Percentiles rank a stretch among this genome's conserved stretches.
Evolutionary conservation across 441 rosid species (phyloP).

Genomic region (Corymbia calophylla): DNA sequence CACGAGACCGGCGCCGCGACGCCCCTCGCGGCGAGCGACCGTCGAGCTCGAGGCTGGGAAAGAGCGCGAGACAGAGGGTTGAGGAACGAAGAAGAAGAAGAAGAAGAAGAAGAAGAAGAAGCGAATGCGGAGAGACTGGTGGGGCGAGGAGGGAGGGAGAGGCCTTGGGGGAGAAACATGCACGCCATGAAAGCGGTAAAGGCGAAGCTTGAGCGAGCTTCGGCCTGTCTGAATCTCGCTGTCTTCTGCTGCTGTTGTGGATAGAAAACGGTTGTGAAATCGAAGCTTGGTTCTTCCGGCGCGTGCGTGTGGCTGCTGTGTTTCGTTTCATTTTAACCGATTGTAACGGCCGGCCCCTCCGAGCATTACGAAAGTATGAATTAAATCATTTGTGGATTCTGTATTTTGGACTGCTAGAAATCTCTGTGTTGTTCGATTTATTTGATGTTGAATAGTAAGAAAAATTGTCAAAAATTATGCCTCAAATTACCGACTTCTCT

Average conservation of each 20-base stretch:
- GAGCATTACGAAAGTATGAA: neutral
- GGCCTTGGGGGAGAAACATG: constrained; percentile 9
- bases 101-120: neutral
- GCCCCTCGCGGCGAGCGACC: neutral
- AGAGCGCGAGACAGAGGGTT: constrained; percentile 11
- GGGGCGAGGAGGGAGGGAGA: neutral
- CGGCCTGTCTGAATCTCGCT: neutral
- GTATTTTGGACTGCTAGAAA: neutral
- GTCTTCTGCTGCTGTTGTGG: neutral
- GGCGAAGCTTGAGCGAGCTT: neutral
- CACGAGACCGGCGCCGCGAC: constrained; percentile 33
- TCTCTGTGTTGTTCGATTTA: neutral
- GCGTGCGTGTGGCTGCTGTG: neutral
- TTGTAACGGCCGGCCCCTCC: neutral
- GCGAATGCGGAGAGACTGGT: neutral
- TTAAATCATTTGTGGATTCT: neutral
- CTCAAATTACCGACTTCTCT: neutral
- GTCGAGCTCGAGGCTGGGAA: neutral
- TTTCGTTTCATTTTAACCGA: neutral
- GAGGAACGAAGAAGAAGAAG: neutral
- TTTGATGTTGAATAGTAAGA: neutral
- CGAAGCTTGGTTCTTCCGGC: neutral
- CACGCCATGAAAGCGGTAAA: constrained; percentile 20
- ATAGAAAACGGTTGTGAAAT: neutral
- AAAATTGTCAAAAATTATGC: accelerated